phyloP scores from a whole-genome alignment of 768 basidiomycete species.

The Sarcodon sp. region DNA sequence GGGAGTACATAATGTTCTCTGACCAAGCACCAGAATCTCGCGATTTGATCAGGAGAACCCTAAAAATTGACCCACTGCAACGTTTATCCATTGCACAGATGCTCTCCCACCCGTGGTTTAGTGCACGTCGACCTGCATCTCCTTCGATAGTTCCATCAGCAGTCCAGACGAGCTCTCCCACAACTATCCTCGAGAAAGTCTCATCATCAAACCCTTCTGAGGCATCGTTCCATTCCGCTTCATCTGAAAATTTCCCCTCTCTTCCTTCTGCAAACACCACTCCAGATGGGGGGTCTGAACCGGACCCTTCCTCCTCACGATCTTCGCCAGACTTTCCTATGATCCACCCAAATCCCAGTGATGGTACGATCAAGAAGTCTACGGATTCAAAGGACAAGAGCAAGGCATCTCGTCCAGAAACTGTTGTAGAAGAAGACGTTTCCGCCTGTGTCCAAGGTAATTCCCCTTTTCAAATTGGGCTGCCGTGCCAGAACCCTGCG shows the following conservation, averaged over 20 bases:
- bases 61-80: slow-evolving; percentile 63
- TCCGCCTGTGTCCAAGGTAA: slow-evolving; percentile 3
- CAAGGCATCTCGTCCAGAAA: slow-evolving; percentile 26
- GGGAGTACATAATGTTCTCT: not conserved
- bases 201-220: slow-evolving; percentile 16
- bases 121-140: slow-evolving; percentile 5
- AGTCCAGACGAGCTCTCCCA: slow-evolving; percentile 7
- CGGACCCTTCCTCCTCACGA: slow-evolving; percentile 8
- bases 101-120: slow-evolving; percentile 80
- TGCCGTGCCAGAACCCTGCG: slow-evolving; percentile 9
- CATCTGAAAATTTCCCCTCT: slow-evolving; percentile 32
- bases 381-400: slow-evolving; percentile 14
- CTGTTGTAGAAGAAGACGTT: slow-evolving; percentile 39
- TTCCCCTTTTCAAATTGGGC: slow-evolving; percentile 15
- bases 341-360: slow-evolving; percentile 40
- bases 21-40: slow-evolving; percentile 52
- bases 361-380: slow-evolving; percentile 42
- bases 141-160: not conserved
- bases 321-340: slow-evolving; percentile 10
- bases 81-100: slow-evolving; percentile 79
- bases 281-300: slow-evolving; percentile 28
- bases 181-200: slow-evolving; percentile 10
- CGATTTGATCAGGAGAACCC: slow-evolving; percentile 64
- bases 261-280: slow-evolving; percentile 40
- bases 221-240: slow-evolving; percentile 25